Percentiles rank a stretch among this genome's conserved stretches.
Conservation (phyloP, 352 stramenopile species). For the Saprolegnia parasitica region DNA sequence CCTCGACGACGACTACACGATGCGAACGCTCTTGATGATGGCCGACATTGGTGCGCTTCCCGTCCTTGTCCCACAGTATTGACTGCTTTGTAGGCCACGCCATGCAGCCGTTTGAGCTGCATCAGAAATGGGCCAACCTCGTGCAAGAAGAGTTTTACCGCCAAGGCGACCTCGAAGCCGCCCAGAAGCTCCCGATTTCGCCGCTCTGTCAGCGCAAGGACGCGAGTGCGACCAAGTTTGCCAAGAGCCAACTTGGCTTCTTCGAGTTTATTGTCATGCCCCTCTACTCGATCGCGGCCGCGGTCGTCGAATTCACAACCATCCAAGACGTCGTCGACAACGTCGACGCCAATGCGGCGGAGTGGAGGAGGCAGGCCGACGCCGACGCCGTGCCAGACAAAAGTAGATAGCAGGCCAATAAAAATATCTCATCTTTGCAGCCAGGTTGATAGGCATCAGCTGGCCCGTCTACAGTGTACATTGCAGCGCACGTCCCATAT, state of each 20-base stretch:
- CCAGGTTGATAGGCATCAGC: too few species aligned
- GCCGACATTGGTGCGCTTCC: slow-evolving; percentile 41
- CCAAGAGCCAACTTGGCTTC: slow-evolving; percentile 68
- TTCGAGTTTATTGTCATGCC: slow-evolving; percentile 69
- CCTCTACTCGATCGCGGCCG: slow-evolving; percentile 46
- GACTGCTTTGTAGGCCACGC: slow-evolving; percentile 37
- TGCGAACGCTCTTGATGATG: slow-evolving; percentile 75
- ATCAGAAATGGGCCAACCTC: slow-evolving; percentile 55
- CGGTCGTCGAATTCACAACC: slow-evolving; percentile 42
- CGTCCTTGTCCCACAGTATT: background rate
- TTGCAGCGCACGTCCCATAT: too few species aligned
- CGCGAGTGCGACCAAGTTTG: slow-evolving; percentile 39
- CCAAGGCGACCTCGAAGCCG: slow-evolving; percentile 56
- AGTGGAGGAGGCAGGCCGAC: slow-evolving; percentile 49
- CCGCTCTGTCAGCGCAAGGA: slow-evolving; percentile 54
- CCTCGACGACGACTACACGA: slow-evolving; percentile 44
- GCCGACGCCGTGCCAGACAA: background rate
- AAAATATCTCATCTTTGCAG: too few species aligned
- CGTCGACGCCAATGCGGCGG: slow-evolving; percentile 45
- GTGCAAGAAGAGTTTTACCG: slow-evolving; percentile 65
- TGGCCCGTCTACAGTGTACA: too few species aligned
- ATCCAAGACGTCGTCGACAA: slow-evolving; percentile 49
- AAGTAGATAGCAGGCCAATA: too few species aligned
- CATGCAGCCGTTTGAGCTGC: slow-evolving; percentile 53
- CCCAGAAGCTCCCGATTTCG: slow-evolving; percentile 53